Base-by-base conservation (phyloP, 495 filamentous ascomycete genomes). In the Penicillium coprophilum region DNA sequence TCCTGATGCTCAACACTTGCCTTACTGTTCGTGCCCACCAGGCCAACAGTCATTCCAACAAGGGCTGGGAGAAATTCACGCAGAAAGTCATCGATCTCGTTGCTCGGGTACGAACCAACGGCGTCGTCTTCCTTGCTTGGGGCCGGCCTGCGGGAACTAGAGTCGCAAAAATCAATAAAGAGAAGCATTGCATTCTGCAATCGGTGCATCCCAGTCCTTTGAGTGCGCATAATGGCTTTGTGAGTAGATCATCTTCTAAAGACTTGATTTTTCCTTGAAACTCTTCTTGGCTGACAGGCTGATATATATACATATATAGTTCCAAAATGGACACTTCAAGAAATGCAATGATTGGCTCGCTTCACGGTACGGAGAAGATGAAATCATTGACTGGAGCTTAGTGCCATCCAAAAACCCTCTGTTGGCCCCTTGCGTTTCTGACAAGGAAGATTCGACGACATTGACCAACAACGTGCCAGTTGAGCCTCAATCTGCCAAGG, bases 121-220 rank as follows among this genome's bases (percentile, higher is more conserved):
- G 94, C 0, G 93, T 97, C 2, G 94, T 97, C 13, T 97, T 98
- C 67, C 71, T 98, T 60, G 93, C 91, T 0, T 98, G 94, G 94
- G 94, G 94, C 3, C 83, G 69, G 1, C 88, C 89, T 8, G 94
- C 94, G 0, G 85, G 81, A 30, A 86, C 87, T 72, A 76, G 93
- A 49, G 86, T 93, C 7, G 64, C 76, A 5, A 85, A 82, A 57
- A 74, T 98, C 38, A 87, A 93, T 62, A 70, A 64, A 46, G 71
- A 80, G 62, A 85, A 80, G 60, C 92, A 98, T 74, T 79, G 82
- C 24, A 87, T 98, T 45, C 72, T 98, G 58, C 83, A 87, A 76
- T 87, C 84, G 60, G 90, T 89, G 50, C 94, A 98, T 77, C 94
- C 94, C 3, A 96, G 91, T 73, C 94, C 94, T 43, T 68, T 96